Conservation (phyloP, 345 rosid genomes). For the Moricandia moricandioides region DNA sequence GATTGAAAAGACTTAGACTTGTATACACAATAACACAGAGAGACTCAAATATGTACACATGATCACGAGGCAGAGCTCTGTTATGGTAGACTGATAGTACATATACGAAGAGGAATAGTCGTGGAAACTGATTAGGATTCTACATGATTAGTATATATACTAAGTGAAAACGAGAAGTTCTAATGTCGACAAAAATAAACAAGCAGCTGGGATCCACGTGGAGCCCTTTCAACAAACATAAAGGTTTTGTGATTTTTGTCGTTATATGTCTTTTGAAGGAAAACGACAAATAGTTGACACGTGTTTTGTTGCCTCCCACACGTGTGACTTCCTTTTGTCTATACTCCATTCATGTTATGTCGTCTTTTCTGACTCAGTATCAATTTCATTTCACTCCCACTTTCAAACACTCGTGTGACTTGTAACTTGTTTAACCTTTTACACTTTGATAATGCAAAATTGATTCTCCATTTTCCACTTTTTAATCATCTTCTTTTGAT, state of each 20-base stretch:
- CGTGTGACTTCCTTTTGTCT: slow-evolving; percentile 23
- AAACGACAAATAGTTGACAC: slow-evolving; percentile 15
- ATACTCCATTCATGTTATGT: slow-evolving; percentile 8
- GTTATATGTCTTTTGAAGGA: background rate
- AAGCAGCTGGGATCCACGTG: slow-evolving; percentile 8
- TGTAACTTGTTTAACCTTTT: slow-evolving; percentile 14
- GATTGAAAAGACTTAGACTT: background rate
- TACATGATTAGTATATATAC: background rate
- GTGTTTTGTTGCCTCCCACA: slow-evolving; percentile 13
- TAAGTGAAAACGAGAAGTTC: background rate
- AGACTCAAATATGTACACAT: background rate
- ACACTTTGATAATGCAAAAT: slow-evolving; percentile 1
- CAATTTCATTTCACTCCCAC: slow-evolving; percentile 15
- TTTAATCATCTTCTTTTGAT: slow-evolving; percentile 51
- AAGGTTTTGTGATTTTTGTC: slow-evolving; percentile 27
- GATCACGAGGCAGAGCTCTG: background rate
- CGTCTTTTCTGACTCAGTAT: slow-evolving; percentile 15
- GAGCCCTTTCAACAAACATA: slow-evolving; percentile 3
- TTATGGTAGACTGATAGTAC: no score
- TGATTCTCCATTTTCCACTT: background rate
- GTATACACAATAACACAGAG: background rate
- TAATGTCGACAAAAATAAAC: background rate
- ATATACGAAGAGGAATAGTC: background rate
- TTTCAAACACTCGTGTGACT: slow-evolving; percentile 17
- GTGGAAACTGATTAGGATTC: background rate